Conservation (phyloP, 83 land plant genomes). For the Picea mariana region DNA sequence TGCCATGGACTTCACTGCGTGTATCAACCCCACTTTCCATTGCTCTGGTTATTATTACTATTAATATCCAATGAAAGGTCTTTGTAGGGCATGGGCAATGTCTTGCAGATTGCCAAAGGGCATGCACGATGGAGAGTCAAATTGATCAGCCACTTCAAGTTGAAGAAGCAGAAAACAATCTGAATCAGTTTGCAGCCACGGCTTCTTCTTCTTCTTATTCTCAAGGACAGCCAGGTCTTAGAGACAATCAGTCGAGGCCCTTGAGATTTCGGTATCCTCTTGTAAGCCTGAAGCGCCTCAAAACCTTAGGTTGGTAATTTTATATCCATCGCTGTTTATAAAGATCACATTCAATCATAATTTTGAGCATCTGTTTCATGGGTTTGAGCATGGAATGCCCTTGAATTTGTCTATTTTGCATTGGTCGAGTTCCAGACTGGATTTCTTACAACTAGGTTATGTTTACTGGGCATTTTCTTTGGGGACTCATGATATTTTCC, state of each 20-base stretch:
- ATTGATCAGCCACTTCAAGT: neutral
- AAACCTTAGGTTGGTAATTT: neutral
- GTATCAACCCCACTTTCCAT: neutral
- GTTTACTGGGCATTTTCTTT: neutral
- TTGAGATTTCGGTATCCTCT: slow-evolving; percentile 4
- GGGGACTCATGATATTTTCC: neutral
- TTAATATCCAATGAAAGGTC: neutral
- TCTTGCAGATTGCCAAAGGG: neutral
- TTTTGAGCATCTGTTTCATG: neutral
- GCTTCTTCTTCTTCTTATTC: neutral
- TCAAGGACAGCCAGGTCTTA: neutral
- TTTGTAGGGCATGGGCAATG: neutral
- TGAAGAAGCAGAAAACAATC: neutral
- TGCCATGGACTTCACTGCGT: neutral
- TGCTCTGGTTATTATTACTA: neutral
- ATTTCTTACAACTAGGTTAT: neutral
- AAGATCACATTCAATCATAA: neutral
- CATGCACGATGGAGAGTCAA: neutral
- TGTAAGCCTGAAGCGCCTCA: slow-evolving; percentile 12
- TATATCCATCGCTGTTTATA: neutral
- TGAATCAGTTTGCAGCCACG: neutral
- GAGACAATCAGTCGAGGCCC: neutral
- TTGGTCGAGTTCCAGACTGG: neutral
- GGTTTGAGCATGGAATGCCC: neutral
- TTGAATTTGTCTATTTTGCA: neutral